Percentiles rank a stretch among this genome's conserved stretches.
Conservation (phyloP, 768 basidiomycete species). For the Scleroderma citrinum region DNA sequence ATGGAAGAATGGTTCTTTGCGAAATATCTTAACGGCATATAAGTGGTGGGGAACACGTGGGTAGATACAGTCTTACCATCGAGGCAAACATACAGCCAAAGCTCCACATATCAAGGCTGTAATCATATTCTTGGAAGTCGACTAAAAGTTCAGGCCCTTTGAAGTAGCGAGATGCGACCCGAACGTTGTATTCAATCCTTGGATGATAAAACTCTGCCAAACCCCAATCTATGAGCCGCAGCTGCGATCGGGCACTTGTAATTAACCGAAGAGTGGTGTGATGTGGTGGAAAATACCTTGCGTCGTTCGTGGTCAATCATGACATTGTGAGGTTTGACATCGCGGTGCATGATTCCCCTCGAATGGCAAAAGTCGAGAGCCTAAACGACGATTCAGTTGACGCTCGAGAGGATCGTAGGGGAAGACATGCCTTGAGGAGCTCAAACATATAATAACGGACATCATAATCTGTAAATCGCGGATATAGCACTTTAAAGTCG, state of each 20-base stretch:
- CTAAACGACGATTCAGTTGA: conserved; percentile 30
- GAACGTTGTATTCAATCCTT: conserved; percentile 95
- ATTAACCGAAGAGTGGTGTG: conserved; percentile 6
- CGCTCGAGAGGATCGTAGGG: conserved; percentile 1
- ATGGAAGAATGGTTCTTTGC: conserved; percentile 99
- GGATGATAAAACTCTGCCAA: conserved; percentile 98
- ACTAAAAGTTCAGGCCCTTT: conserved; percentile 96
- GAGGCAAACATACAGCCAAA: conserved; percentile 98
- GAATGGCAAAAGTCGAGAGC: conserved; percentile 98
- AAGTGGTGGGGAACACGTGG: not conserved
- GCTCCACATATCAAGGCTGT: conserved; percentile 98
- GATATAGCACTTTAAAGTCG: conserved; percentile 95
- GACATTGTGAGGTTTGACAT: conserved; percentile 98
- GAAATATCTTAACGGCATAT: conserved; percentile 69
- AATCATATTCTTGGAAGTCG: conserved; percentile 98
- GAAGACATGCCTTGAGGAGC: conserved; percentile 69
- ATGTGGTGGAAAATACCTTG: conserved; percentile 52
- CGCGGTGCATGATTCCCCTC: conserved; percentile 97
- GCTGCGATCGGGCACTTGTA: conserved; percentile 38
- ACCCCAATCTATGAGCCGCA: conserved; percentile 98
- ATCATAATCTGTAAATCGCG: conserved; percentile 92
- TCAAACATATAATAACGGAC: conserved; percentile 97
- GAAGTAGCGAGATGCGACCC: conserved; percentile 96
- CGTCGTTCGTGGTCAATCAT: conserved; percentile 99
- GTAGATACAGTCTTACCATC: conserved; percentile 57